Base-by-base conservation (phyloP, 768 basidiomycete species). In the Pleurotus tuoliensis region DNA sequence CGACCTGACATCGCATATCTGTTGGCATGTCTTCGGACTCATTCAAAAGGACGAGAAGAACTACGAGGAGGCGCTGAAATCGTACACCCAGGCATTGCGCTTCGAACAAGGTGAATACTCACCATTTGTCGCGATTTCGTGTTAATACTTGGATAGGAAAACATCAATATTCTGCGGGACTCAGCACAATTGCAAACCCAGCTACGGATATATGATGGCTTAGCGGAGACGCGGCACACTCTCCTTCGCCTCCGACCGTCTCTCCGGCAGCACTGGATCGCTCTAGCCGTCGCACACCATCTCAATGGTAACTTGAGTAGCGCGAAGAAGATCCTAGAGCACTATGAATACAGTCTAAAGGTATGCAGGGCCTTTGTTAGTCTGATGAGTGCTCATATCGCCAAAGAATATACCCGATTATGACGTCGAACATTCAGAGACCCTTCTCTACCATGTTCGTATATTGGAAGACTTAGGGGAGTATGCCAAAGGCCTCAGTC, bases 31-130 rank as follows among this genome's bases (percentile, higher is more conserved):
- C n/a, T n/a, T n/a, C n/a, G n/a, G n/a, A n/a, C n/a, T n/a, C n/a
- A n/a, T n/a, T n/a, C n/a, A n/a, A n/a, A 93, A 96, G 70, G 88
- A 88, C 7, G 91, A 97, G 69, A 94, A 90, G 71, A 93, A 96
- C 66, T 98, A 93, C 64, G 92, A 92, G 61, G 94, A 95, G 65
- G 94, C 97, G 0, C 78, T 93, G 64, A n/a, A n/a, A n/a, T n/a
- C n/a, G n/a, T n/a, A n/a, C n/a, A n/a, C n/a, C n/a, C n/a, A n/a
- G n/a, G n/a, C n/a, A n/a, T n/a, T n/a, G n/a, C n/a, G n/a, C n/a
- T n/a, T n/a, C n/a, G n/a, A n/a, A n/a, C n/a, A n/a, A n/a, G n/a
- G n/a, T n/a, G n/a, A n/a, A n/a, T n/a, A n/a, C n/a, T n/a, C n/a
- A n/a, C n/a, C n/a, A n/a, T n/a, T n/a, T n/a, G n/a, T n/a, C n/a